A percentile compares a stretch with the other conserved stretches of the same genome.
These are phyloP conservation scores for Nitzschia sp. DNA, from an alignment of 108 stramenopile species.

Conservation along the genomic window DNA sequence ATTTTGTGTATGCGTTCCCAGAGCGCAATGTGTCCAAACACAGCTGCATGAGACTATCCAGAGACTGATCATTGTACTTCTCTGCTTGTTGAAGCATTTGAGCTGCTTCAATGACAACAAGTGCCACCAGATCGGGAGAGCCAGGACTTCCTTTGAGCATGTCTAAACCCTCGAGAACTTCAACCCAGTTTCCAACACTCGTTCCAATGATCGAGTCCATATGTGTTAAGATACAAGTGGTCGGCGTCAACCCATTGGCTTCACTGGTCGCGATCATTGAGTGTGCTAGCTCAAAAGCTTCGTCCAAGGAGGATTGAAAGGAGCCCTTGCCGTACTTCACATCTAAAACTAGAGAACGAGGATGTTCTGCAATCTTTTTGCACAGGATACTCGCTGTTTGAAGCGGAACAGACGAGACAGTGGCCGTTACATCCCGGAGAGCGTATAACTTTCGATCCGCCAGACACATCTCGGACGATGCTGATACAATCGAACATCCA, in stretches of 20 bases:
- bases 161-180: slow-evolving; percentile 78
- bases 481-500: slow-evolving; percentile 64
- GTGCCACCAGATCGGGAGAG: slow-evolving; percentile 53
- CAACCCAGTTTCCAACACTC: slow-evolving; percentile 84
- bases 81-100: slow-evolving; percentile 79
- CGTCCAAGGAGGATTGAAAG: slow-evolving; percentile 62
- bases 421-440: slow-evolving; percentile 80
- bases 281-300: slow-evolving; percentile 54
- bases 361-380: slow-evolving; percentile 87
- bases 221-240: slow-evolving; percentile 74
- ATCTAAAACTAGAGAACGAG: slow-evolving; percentile 76
- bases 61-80: slow-evolving; percentile 18
- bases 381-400: slow-evolving; percentile 78
- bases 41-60: slow-evolving; percentile 48
- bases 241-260: slow-evolving; percentile 64
- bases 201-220: slow-evolving; percentile 79
- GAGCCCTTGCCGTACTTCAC: slow-evolving; percentile 78
- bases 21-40: slow-evolving; percentile 51
- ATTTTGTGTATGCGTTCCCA: slow-evolving; percentile 67
- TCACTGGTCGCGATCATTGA: slow-evolving; percentile 75
- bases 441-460: slow-evolving; percentile 86
- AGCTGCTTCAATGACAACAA: slow-evolving; percentile 63
- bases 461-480: slow-evolving; percentile 60
- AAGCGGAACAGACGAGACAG: slow-evolving; percentile 71
- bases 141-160: slow-evolving; percentile 36